These are phyloP conservation scores for Pinus albicaulis DNA, from an alignment of 75 land plant species.

Conservation along the genomic window DNA sequence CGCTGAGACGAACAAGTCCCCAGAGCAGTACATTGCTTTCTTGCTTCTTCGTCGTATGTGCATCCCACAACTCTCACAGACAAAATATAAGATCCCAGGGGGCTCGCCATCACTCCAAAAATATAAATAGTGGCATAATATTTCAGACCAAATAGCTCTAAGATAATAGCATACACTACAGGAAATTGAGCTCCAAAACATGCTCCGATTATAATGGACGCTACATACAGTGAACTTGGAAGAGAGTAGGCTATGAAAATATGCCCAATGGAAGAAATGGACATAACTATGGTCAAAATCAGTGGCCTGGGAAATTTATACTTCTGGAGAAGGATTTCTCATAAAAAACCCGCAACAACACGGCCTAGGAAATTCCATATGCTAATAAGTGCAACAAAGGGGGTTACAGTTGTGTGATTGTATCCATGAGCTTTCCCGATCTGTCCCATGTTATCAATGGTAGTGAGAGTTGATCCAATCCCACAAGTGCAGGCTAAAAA, in stretches of 20 bases:
- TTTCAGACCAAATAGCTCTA: constrained; percentile 68
- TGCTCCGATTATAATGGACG: constrained; percentile 51
- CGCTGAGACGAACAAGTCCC: neutral
- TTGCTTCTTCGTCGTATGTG: constrained; percentile 58
- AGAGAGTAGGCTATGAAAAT: constrained; percentile 31
- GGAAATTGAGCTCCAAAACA: constrained; percentile 56
- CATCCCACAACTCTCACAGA: constrained; percentile 53
- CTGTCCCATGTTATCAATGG: constrained; percentile 76
- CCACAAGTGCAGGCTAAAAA: constrained; percentile 48
- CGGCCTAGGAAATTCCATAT: constrained; percentile 79
- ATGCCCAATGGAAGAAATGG: neutral
- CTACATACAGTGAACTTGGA: constrained; percentile 37
- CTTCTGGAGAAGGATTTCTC: constrained; percentile 19
- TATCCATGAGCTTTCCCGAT: constrained; percentile 65
- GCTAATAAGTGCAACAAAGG: constrained; percentile 66
- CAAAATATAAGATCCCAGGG: constrained; percentile 57
- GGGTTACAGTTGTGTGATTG: constrained; percentile 22
- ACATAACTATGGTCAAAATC: neutral
- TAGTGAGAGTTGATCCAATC: constrained; percentile 51
- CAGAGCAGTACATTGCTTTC: constrained; percentile 25
- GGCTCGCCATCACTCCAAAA: constrained; percentile 48
- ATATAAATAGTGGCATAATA: constrained; percentile 62
- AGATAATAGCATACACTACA: constrained; percentile 46
- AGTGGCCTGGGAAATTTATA: neutral
- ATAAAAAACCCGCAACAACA: constrained; percentile 47